Conservation (phyloP, 2,329 filamentous ascomycete genomes). For the Penicillium sp. region DNA sequence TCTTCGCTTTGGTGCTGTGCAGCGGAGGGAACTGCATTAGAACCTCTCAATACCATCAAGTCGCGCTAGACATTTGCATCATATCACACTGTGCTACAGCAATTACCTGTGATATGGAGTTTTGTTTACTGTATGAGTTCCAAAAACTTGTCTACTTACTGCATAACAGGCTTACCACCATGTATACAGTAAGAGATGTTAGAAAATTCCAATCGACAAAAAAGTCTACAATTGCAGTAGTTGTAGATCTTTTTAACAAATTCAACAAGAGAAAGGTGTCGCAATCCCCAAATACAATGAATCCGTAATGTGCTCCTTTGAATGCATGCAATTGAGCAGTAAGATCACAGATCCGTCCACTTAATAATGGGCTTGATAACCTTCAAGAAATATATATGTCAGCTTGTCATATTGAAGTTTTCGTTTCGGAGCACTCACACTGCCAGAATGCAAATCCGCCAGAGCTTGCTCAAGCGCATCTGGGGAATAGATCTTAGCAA, state of each 20-base stretch:
- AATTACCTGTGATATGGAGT: no score
- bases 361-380: slow-evolving; percentile 22
- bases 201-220: no score
- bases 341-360: slow-evolving; percentile 13
- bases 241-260: no score
- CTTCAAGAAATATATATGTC: not conserved
- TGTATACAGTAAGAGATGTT: not conserved
- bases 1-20: slow-evolving; percentile 59
- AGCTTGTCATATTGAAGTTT: not conserved
- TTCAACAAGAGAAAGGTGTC: not conserved
- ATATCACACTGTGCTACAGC: not conserved
- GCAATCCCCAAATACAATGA: not conserved
- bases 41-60: slow-evolving; percentile 19
- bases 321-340: not conserved
- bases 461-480: slow-evolving; percentile 15
- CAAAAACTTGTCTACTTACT: no score
- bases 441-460: slow-evolving; percentile 18
- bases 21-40: slow-evolving; percentile 48
- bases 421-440: not conserved
- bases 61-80: not conserved
- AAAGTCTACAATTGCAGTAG: no score
- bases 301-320: not conserved
- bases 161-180: not conserved
- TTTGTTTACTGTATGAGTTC: no score
- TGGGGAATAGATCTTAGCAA: slow-evolving; percentile 30